Conservation (phyloP, 2,329 filamentous ascomycete genomes). For the Moelleriella libera region DNA sequence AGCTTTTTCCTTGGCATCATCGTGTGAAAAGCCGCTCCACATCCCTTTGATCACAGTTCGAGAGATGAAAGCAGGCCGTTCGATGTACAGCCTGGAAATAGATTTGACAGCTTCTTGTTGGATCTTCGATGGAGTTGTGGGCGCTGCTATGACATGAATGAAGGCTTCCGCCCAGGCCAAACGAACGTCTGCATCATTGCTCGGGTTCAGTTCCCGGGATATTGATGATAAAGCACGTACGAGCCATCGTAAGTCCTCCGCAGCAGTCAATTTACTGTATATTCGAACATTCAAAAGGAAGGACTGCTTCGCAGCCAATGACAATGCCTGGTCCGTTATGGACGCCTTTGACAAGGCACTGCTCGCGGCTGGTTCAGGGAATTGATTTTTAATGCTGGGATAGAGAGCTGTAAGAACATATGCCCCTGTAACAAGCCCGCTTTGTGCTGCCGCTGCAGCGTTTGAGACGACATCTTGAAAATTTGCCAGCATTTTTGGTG, state of each 20-base stretch:
- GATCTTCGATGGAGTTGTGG: conserved; percentile 43
- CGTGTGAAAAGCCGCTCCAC: conserved; percentile 63
- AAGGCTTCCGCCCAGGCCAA: conserved; percentile 72
- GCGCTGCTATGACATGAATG: conserved; percentile 61
- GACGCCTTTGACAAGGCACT: conserved; percentile 40
- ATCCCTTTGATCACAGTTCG: conserved; percentile 55
- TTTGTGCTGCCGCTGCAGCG: conserved; percentile 65
- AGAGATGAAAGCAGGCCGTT: conserved; percentile 42
- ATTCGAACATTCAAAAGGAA: conserved; percentile 75
- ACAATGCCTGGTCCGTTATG: conserved; percentile 51
- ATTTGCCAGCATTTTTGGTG: conserved; percentile 46
- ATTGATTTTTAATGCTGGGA: conserved; percentile 35
- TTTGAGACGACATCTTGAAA: conserved; percentile 72
- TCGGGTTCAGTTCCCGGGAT: conserved; percentile 37
- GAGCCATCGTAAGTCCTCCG: conserved; percentile 70
- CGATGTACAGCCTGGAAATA: conserved; percentile 51
- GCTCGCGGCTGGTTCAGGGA: conserved; percentile 35
- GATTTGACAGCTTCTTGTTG: conserved; percentile 48
- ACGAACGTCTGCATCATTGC: conserved; percentile 32
- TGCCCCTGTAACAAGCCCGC: conserved; percentile 64
- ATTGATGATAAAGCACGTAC: conserved; percentile 53
- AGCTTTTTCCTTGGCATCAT: conserved; percentile 65
- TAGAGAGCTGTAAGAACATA: conserved; percentile 59
- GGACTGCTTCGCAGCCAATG: conserved; percentile 66
- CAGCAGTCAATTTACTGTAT: conserved; percentile 62